These are phyloP conservation scores for Emericellopsis cladophorae DNA, from an alignment of 2,329 filamentous ascomycete genomes.

Conservation along the genomic window DNA sequence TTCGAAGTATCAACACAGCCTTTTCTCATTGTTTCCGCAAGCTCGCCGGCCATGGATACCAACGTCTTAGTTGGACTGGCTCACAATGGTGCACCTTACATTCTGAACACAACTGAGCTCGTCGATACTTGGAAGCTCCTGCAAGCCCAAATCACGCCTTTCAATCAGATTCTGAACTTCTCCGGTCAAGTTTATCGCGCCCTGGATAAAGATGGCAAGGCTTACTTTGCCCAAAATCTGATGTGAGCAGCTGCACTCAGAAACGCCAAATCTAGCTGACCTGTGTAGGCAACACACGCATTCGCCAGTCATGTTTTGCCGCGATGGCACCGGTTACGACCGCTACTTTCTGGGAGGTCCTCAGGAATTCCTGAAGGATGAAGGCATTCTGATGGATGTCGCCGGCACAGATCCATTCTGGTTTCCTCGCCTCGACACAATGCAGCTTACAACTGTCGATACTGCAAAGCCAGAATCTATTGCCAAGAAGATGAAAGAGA, in stretches of 20 bases:
- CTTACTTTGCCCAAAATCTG: conserved; percentile 1
- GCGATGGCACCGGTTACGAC: conserved; percentile 11
- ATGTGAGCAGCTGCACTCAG: not conserved
- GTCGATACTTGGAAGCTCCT: not conserved
- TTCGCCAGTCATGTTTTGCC: conserved; percentile 11
- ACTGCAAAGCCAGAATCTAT: not conserved
- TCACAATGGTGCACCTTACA: not conserved
- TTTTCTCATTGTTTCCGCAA: too few species aligned
- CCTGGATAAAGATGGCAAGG: not conserved
- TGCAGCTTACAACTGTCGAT: not conserved
- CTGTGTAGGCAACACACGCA: conserved; percentile 7
- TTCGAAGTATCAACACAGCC: not conserved
- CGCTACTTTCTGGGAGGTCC: conserved; percentile 13
- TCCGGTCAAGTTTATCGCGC: not conserved
- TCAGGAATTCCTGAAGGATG: conserved; percentile 7
- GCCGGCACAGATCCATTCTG: conserved; percentile 10
- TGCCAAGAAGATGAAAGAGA: not conserved
- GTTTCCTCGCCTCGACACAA: conserved; percentile 3
- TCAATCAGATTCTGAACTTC: not conserved
- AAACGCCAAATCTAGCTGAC: not conserved
- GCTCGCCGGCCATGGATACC: too few species aligned
- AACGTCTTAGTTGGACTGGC: too few species aligned
- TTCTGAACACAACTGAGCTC: not conserved
- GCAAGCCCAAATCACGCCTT: conserved; percentile 2
- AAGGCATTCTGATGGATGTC: not conserved